Conservation (phyloP, 2,329 filamentous ascomycete species). For the Monosporascus sp. region DNA sequence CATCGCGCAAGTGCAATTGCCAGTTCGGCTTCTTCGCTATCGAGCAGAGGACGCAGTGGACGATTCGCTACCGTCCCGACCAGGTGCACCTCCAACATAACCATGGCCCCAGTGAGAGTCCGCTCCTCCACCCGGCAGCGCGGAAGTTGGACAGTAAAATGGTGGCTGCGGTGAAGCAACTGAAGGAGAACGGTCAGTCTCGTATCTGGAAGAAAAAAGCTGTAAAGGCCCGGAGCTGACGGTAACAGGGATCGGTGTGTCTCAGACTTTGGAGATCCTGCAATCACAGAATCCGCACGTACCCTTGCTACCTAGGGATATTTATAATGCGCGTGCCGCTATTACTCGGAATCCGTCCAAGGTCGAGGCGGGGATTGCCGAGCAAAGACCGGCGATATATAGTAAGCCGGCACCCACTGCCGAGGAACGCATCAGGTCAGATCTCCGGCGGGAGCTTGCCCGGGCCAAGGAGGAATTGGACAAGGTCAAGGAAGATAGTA, state of each 20-base stretch:
- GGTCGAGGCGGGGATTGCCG: slow-evolving; percentile 53
- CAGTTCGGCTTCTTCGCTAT: slow-evolving; percentile 67
- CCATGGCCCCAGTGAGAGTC: slow-evolving; percentile 61
- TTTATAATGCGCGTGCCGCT: slow-evolving; percentile 62
- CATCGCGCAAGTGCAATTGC: slow-evolving; percentile 64
- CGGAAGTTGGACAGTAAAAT: slow-evolving; percentile 63
- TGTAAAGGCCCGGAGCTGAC: slow-evolving; percentile 26
- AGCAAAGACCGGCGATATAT: slow-evolving; percentile 59
- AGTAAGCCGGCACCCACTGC: slow-evolving; percentile 60
- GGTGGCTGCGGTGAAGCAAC: slow-evolving; percentile 60
- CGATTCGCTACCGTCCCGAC: slow-evolving; percentile 59
- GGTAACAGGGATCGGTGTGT: slow-evolving; percentile 54
- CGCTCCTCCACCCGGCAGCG: slow-evolving; percentile 60
- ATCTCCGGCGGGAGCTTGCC: slow-evolving; percentile 55
- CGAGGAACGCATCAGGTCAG: slow-evolving; percentile 59
- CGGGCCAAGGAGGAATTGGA: slow-evolving; percentile 52
- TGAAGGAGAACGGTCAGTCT: slow-evolving; percentile 59
- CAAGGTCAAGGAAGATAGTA: slow-evolving; percentile 49
- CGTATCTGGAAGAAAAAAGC: slow-evolving; percentile 1
- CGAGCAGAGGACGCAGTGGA: slow-evolving; percentile 63
- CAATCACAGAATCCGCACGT: slow-evolving; percentile 60
- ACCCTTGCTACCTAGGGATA: slow-evolving; percentile 58
- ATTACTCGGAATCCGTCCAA: slow-evolving; percentile 62
- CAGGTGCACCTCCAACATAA: slow-evolving; percentile 55
- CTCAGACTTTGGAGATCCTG: slow-evolving; percentile 60